These are phyloP conservation scores for Colletotrichum brevisporum DNA, from an alignment of 2,329 filamentous ascomycete genomes.

Conservation along the genomic window DNA sequence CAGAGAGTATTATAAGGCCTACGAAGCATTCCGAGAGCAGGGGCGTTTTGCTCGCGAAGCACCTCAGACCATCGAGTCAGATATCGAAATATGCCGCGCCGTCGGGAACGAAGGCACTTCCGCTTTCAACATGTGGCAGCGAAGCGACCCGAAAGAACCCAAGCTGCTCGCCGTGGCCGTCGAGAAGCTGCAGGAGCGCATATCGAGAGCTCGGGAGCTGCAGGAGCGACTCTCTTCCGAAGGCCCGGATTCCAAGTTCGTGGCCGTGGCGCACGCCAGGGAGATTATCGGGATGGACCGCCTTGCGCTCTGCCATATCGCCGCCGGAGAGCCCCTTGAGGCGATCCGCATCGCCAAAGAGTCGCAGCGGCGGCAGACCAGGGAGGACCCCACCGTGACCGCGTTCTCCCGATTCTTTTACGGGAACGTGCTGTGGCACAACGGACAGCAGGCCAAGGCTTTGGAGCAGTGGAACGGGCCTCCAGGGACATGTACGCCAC, in stretches of 20 bases:
- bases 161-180: neutral
- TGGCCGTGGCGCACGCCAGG: neutral
- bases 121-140: neutral
- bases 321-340: neutral
- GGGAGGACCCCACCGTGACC: slow-evolving; percentile 45
- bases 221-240: neutral
- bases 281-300: neutral
- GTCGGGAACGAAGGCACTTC: neutral
- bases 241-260: neutral
- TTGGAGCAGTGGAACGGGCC: slow-evolving; percentile 48
- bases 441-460: slow-evolving; percentile 46
- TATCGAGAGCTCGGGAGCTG: neutral
- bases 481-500: slow-evolving; percentile 45
- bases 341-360: neutral
- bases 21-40: neutral
- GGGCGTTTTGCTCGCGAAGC: neutral
- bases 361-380: neutral
- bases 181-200: neutral
- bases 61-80: neutral
- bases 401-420: slow-evolving; percentile 51
- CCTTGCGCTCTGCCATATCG: neutral
- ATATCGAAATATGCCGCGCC: neutral
- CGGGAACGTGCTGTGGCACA: slow-evolving; percentile 46
- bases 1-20: neutral
- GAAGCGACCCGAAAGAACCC: neutral